Conservation (phyloP, 257 asterid species). For the Scutellaria baicalensis region DNA sequence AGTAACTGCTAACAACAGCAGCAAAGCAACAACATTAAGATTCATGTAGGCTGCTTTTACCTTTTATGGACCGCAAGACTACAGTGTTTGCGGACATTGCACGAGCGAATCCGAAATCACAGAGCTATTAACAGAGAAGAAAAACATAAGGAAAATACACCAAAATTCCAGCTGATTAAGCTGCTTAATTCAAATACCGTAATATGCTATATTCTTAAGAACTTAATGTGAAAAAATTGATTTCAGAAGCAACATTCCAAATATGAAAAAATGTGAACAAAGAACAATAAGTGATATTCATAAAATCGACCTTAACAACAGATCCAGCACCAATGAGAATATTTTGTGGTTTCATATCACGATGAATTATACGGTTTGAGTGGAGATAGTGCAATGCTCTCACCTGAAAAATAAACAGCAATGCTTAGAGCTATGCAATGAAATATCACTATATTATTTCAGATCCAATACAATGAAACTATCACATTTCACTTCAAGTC, state of each 20-base stretch:
- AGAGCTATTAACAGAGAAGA: slow-evolving; percentile 47
- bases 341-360: slow-evolving; percentile 99
- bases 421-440: slow-evolving; percentile 2
- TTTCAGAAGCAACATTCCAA: background rate
- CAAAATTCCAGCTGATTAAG: slow-evolving; percentile 5
- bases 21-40: background rate
- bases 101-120: slow-evolving; percentile 97
- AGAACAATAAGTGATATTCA: background rate
- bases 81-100: slow-evolving; percentile 98
- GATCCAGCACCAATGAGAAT: slow-evolving; percentile 97
- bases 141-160: slow-evolving; percentile 8
- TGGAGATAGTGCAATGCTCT: slow-evolving; percentile 92
- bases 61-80: slow-evolving; percentile 92
- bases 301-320: slow-evolving; percentile 66
- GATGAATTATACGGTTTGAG: slow-evolving; percentile 95
- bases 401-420: slow-evolving; percentile 43
- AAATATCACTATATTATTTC: background rate
- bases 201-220: background rate
- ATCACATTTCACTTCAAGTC: background rate
- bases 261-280: slow-evolving; percentile 3
- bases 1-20: slow-evolving; percentile 1
- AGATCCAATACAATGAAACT: slow-evolving; percentile 1
- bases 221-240: background rate
- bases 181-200: background rate
- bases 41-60: slow-evolving; percentile 27